A percentile compares a stretch with the other conserved stretches of the same genome.
Conservation (phyloP, 176 grass and related monocot genomes). For the Phoenix dactylifera region DNA sequence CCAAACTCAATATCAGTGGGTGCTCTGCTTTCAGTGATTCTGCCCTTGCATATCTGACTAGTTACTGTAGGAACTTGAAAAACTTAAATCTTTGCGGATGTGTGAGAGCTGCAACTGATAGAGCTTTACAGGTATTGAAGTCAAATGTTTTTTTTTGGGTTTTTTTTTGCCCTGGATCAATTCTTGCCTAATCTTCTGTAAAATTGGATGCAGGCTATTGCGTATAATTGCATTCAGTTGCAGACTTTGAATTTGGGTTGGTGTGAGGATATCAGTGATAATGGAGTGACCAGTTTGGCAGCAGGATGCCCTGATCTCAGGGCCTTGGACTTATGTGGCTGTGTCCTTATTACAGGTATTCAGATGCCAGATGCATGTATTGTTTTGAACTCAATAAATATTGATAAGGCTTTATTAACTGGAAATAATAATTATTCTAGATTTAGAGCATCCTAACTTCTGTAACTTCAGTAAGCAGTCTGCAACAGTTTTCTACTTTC, state of each 20-base stretch:
- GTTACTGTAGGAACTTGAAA: conserved; percentile 7
- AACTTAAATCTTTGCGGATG: conserved; percentile 17
- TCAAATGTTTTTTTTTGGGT: background rate
- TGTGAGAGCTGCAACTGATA: conserved; percentile 10
- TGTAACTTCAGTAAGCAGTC: no score
- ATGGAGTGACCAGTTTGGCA: conserved; percentile 13
- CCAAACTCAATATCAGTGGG: conserved; percentile 14
- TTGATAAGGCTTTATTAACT: no score
- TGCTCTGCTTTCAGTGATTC: conserved; percentile 10
- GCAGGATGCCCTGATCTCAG: conserved; percentile 8
- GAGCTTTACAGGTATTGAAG: background rate
- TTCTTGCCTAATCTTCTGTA: background rate
- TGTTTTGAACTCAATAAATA: no score
- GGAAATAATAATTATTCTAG: no score
- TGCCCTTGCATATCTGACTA: conserved; percentile 5
- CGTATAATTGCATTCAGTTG: conserved; percentile 4
- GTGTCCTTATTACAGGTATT: conserved; percentile 17
- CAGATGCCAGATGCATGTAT: background rate
- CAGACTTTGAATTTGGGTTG: conserved; percentile 11
- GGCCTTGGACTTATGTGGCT: conserved; percentile 10
- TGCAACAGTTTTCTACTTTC: no score
- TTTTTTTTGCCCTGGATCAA: no score
- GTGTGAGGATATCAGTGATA: conserved; percentile 5
- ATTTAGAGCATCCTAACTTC: no score
- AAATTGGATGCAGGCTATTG: conserved; percentile 3